These are phyloP conservation scores for Fusarium proliferatum DNA, from an alignment of 2,329 filamentous ascomycete species.

Conservation along the genomic window DNA sequence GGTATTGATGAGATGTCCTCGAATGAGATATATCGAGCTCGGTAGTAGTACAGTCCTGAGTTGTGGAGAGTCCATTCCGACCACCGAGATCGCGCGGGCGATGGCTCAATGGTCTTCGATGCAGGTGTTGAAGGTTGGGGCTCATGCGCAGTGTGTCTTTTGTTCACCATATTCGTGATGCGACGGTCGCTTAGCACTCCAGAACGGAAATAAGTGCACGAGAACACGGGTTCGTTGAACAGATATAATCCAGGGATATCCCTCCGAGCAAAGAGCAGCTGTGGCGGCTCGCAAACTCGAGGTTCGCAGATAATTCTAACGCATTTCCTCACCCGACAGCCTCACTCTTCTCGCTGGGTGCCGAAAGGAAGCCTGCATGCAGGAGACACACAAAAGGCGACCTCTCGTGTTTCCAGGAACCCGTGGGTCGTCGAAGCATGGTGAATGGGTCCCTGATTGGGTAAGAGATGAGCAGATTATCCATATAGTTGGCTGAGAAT, in stretches of 20 bases:
- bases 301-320: constrained; percentile 13
- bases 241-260: constrained; percentile 28
- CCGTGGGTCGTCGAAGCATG: constrained; percentile 9
- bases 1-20: constrained; percentile 22
- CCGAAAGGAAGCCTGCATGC: constrained; percentile 26
- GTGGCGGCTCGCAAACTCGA: constrained; percentile 11
- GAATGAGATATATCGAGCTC: constrained; percentile 38
- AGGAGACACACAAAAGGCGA: constrained; percentile 16
- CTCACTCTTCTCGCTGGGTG: constrained; percentile 33
- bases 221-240: neutral
- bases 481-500: constrained; percentile 28
- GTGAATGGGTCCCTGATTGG: constrained; percentile 21
- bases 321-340: constrained; percentile 28
- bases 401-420: constrained; percentile 28
- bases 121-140: constrained; percentile 8
- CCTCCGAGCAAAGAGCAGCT: constrained; percentile 1
- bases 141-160: neutral
- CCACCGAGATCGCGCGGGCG: constrained; percentile 18
- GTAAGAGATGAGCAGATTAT: neutral
- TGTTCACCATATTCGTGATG: constrained; percentile 10
- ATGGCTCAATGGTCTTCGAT: constrained; percentile 1
- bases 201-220: neutral
- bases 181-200: neutral
- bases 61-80: constrained; percentile 32
- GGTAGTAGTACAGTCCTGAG: constrained; percentile 35